Base-by-base conservation (phyloP, 306 rosid genomes). In the Glycine soja region DNA sequence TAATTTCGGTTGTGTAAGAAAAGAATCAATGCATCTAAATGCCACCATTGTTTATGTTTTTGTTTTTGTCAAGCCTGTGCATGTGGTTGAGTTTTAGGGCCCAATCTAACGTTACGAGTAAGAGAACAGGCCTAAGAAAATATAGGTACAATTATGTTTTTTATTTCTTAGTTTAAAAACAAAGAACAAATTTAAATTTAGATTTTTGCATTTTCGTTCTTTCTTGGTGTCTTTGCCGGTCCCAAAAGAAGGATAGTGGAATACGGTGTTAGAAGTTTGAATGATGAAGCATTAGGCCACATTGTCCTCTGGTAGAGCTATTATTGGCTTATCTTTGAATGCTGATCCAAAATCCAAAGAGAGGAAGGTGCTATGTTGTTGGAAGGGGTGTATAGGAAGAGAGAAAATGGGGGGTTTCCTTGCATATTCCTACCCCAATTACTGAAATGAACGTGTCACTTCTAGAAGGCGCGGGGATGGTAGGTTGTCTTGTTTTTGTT, bases 351-450 rank as follows among this genome's bases (percentile, higher is more conserved):
- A 42, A 42, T 6, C 8, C 53, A 40, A 16, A 79, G 52, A 4
- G 43, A 36, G 78, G 78, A 63, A 80, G 67, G 51, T 16, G 65
- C 7, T 63, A 16, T 11, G 43, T 38, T 18, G 74, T 72, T 72
- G 30, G 30, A 0, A 24, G 30, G 30, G 30, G 2, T 24, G 30
- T 24, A 1, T 62, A 67, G 19, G 15, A 12, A 65, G 70, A 45
- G 12, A 67, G 53, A 19, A 75, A 46, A 45, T 3, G 19, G 10
- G 10, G 8, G 76, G 85, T 8, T 75, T 67, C 63, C 54, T 15
- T 34, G 45, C 62, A 43, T 45, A 66, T 56, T 74, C 30, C 64
- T 74, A 45, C 46, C 51, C 70, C 79, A 81, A 1, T 24, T 24
- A 24, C 30, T 24, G 30, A 24, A 24, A 24, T 24, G 30, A 24